These are phyloP conservation scores for Ephemerocybe angulata DNA, from an alignment of 768 basidiomycete species.

Conservation along the genomic window DNA sequence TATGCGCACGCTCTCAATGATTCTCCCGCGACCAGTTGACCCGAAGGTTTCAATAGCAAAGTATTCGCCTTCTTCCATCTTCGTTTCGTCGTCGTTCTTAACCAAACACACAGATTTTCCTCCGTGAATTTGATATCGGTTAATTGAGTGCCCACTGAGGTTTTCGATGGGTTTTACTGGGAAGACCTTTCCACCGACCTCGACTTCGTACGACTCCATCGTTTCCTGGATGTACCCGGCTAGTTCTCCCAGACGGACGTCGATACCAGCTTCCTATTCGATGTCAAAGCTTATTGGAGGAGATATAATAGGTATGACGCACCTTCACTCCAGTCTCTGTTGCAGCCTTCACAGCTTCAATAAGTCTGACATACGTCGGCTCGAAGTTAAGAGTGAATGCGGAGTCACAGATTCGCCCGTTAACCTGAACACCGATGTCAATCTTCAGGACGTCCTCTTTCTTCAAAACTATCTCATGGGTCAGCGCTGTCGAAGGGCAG, in stretches of 20 bases:
- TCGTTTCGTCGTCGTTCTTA: conserved; percentile 84
- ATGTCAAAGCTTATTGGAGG: not conserved
- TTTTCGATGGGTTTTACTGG: conserved; percentile 94
- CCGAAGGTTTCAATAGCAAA: conserved; percentile 99
- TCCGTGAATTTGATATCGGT: conserved; percentile 88
- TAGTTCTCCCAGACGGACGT: conserved; percentile 89
- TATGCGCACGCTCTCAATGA: conserved; percentile 68
- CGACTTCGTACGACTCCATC: conserved; percentile 98
- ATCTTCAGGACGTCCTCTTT: conserved; percentile 91
- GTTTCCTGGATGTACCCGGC: conserved; percentile 93
- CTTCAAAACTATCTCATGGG: conserved; percentile 63
- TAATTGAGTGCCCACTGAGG: conserved; percentile 92
- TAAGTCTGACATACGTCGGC: conserved; percentile 81
- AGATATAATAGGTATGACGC: conserved; percentile 1
- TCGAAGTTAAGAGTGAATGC: conserved; percentile 93
- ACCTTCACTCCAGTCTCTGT: conserved; percentile 91
- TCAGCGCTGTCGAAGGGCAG: conserved; percentile 9
- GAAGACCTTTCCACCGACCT: conserved; percentile 76
- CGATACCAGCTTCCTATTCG: conserved; percentile 89
- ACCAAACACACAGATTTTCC: conserved; percentile 90
- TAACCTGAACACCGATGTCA: conserved; percentile 95
- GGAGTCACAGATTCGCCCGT: conserved; percentile 92
- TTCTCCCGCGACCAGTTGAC: conserved; percentile 87
- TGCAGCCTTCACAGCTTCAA: conserved; percentile 91
- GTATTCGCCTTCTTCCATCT: conserved; percentile 99